These are phyloP conservation scores for Collybia mongolica DNA, from an alignment of 768 basidiomycete species.

Conservation along the genomic window DNA sequence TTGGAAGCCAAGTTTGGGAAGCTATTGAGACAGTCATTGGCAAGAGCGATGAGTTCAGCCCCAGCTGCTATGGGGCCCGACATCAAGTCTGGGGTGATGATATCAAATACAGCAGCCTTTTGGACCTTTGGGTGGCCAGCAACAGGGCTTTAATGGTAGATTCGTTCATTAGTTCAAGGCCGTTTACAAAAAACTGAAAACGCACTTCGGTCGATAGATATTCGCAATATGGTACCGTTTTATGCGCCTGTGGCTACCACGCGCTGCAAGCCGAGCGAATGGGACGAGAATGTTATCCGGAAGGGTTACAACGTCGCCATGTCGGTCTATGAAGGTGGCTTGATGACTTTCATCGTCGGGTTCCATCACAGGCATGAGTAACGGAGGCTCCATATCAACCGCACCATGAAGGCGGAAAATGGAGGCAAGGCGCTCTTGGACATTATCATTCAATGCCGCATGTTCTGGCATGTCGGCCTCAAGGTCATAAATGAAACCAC, in stretches of 20 bases:
- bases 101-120: constrained; percentile 81
- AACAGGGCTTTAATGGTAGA: constrained; percentile 41
- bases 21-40: constrained; percentile 62
- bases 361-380: constrained; percentile 74
- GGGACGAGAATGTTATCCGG: constrained; percentile 73
- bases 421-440: constrained; percentile 71
- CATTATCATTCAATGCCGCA: constrained; percentile 67
- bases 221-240: constrained; percentile 83
- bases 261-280: constrained; percentile 82
- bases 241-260: constrained; percentile 62
- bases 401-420: constrained; percentile 91
- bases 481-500: constrained; percentile 73
- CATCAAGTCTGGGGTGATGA: constrained; percentile 72
- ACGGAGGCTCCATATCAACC: constrained; percentile 80
- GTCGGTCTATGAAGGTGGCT: constrained; percentile 76
- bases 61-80: constrained; percentile 66
- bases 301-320: constrained; percentile 73
- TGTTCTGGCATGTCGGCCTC: constrained; percentile 70
- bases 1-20: constrained; percentile 68
- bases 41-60: constrained; percentile 72
- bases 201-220: constrained; percentile 67
- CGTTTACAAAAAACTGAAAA: constrained; percentile 11
- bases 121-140: constrained; percentile 71
- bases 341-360: constrained; percentile 62
- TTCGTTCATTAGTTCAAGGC: constrained; percentile 2